Conservation (phyloP, 352 stramenopile genomes). For the Globisporangium carolinianum region DNA sequence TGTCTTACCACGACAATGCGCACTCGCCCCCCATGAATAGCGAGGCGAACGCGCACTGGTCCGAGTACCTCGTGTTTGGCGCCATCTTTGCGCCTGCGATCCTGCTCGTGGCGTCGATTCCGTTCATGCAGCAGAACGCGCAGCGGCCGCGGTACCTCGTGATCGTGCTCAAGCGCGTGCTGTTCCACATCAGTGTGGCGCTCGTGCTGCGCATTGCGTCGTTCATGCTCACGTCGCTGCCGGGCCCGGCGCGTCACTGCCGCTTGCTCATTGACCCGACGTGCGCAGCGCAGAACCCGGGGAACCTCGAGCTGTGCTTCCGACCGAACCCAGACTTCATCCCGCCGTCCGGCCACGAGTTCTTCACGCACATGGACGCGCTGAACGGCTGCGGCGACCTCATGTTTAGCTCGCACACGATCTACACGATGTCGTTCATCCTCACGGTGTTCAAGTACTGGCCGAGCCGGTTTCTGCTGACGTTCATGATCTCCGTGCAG, state of each 20-base stretch:
- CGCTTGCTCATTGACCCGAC: constrained; percentile 62
- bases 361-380: constrained; percentile 72
- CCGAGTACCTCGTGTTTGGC: constrained; percentile 77
- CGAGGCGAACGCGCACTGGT: constrained; percentile 33
- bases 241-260: constrained; percentile 60
- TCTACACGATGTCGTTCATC: constrained; percentile 88
- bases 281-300: constrained; percentile 45
- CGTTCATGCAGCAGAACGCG: constrained; percentile 57
- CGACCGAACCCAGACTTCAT: constrained; percentile 70
- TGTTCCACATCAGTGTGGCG: constrained; percentile 75
- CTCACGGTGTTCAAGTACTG: constrained; percentile 85
- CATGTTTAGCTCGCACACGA: constrained; percentile 92
- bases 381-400: constrained; percentile 85
- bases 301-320: constrained; percentile 46
- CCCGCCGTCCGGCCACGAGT: constrained; percentile 33
- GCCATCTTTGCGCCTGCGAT: constrained; percentile 67
- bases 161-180: constrained; percentile 74
- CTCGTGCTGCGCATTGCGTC: constrained; percentile 66
- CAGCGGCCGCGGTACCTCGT: constrained; percentile 63
- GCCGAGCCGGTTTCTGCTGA: constrained; percentile 67
- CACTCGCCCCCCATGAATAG: constrained; percentile 7
- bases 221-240: constrained; percentile 74
- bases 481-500: constrained; percentile 69
- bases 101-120: constrained; percentile 53
- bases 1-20: neutral